Percentiles rank a stretch among this genome's conserved stretches.
Evolutionary conservation across 441 rosid species (phyloP).

Genomic region (Gossypium schwendimanii): DNA sequence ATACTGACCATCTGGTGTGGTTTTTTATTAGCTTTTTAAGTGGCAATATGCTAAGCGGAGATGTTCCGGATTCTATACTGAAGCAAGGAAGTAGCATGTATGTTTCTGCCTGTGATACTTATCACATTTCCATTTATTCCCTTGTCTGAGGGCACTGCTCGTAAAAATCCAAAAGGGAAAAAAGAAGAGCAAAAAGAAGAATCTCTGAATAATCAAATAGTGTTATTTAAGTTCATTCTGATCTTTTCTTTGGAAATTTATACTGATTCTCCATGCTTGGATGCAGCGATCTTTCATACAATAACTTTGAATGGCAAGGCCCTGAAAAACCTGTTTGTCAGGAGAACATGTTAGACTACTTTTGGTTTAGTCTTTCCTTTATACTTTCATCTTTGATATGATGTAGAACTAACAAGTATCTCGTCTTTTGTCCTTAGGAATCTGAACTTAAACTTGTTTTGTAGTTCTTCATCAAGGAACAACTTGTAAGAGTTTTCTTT

Average conservation of each 20-base stretch:
- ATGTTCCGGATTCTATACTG: constrained; percentile 57
- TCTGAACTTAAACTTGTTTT: constrained; percentile 66
- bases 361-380: background rate
- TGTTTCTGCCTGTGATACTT: constrained; percentile 24
- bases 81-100: constrained; percentile 61
- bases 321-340: constrained; percentile 53
- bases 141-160: background rate
- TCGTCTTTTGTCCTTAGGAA: constrained; percentile 38
- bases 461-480: constrained; percentile 39
- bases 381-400: constrained; percentile 10
- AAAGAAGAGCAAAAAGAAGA: background rate
- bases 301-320: constrained; percentile 60
- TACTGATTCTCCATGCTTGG: constrained; percentile 13
- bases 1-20: constrained; percentile 14
- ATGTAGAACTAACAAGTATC: constrained; percentile 17
- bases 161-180: background rate
- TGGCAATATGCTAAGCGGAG: constrained; percentile 59
- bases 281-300: constrained; percentile 86
- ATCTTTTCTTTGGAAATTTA: background rate
- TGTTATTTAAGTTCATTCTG: background rate
- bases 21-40: constrained; percentile 47
- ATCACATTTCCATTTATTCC: background rate
- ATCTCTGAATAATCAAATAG: background rate
- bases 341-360: constrained; percentile 45
- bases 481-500: constrained; percentile 38